Base-by-base conservation (phyloP, 1,284 basidiomycete species). In the Agroathelia rolfsii region DNA sequence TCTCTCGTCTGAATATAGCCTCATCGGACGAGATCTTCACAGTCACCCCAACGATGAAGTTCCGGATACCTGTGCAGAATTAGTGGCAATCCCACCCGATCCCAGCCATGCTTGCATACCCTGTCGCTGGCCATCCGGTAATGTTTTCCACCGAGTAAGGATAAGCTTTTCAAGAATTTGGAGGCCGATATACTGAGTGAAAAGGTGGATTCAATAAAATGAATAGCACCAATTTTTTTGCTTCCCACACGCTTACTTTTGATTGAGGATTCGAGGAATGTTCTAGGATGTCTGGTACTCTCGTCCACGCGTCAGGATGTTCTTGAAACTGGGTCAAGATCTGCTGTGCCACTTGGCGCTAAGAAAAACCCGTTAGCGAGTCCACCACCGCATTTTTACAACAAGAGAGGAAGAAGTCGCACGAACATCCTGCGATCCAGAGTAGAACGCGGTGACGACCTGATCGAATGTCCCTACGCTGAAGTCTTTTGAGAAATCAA, bases 81-180 rank as follows among this genome's bases (percentile, higher is more conserved):
- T n/a, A n/a, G 29, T 28, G 27, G 37, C 3, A 41, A 37, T 12
- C n/a, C n/a, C 10, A 30, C 19, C 25, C 15, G 28, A 32, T 24
- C 11, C 1, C 26, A 34, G 9, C 28, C 13, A 12, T 28, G 17
- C 24, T 32, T 32, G 47, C 61, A 37, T 41, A 80, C 89, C 90
- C 65, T 85, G 82, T 48, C 90, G 70, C 53, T 99, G 94, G 26
- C 88, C 88, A 40, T 90, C 81, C 15, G 95, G 95, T 28, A 99
- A 63, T 24, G 89, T 82, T 63, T 94, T 96, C 95, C 95, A 99
- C 48, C 89, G 72, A 29, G 90, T 95, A 38, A 72, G 76, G 52
- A 99, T 87, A 42, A 99, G 70, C 62, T 87, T 94, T 61, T 96
- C 92, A 32, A 96, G 66, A 49, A 97, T 92, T 60, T 95, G 90